Evolutionary conservation across 441 rosid species (phyloP).

Genomic region (Populus tomentosa): DNA sequence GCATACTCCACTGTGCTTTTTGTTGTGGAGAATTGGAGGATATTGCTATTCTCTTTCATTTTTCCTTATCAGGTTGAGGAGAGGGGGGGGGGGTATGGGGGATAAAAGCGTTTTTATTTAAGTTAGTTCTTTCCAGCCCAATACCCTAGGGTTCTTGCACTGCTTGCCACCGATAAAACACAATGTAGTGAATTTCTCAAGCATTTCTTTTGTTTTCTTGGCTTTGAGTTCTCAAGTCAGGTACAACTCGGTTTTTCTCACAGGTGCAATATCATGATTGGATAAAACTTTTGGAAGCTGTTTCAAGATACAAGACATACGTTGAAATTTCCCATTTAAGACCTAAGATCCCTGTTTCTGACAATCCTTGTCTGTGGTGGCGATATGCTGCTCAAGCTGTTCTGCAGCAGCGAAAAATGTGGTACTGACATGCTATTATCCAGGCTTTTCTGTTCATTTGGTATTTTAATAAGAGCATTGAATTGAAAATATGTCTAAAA

Average conservation of each 20-base stretch:
- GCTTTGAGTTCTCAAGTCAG: neutral
- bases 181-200: neutral
- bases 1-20: slow-evolving; percentile 2
- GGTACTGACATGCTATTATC: slow-evolving; percentile 38
- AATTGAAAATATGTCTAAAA: neutral
- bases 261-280: slow-evolving; percentile 98
- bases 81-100: neutral
- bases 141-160: neutral
- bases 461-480: neutral
- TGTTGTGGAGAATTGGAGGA: neutral
- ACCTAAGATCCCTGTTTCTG: slow-evolving; percentile 72
- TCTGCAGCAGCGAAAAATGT: slow-evolving; percentile 76
- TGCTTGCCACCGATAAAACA: neutral
- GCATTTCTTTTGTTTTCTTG: neutral
- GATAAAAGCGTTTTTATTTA: neutral
- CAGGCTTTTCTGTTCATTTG: neutral
- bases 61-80: neutral
- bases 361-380: slow-evolving; percentile 79
- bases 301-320: slow-evolving; percentile 79
- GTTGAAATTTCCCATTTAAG: slow-evolving; percentile 89
- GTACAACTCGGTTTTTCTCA: slow-evolving; percentile 12
- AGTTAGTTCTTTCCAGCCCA: neutral
- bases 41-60: neutral
- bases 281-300: slow-evolving; percentile 89
- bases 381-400: slow-evolving; percentile 87